Evolutionary conservation across 371 early-diverging fungal species (phyloP), one percentile per base, ranked within the genome.

Genomic region (Lichtheimia corymbifera): DNA sequence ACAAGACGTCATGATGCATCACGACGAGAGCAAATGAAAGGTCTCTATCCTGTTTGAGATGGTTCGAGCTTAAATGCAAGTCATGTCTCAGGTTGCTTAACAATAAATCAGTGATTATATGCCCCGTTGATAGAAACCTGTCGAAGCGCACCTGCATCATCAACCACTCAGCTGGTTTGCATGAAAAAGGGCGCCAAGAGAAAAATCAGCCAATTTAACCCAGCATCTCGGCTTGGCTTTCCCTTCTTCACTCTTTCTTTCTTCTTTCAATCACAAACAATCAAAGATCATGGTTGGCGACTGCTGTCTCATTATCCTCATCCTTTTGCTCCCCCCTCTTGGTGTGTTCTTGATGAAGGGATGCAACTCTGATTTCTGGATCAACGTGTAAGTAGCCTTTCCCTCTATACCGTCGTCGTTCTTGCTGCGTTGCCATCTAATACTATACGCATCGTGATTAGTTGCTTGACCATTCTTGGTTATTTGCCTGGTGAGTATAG

Each of bases 271-370:
- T 47, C 22, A 18, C 47, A 22, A 18, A 47, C 47, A 47, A 47
- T 18, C 35, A 35, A 6, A 35, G 0, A 61, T 2, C 20, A 74
- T 72, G 72, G 62, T 74, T 55, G 75, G 73, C 41, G 73, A 72
- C 41, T 79, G 79, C 55, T 76, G 76, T 62, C 68, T 79, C 59
- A 76, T 79, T 56, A 58, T 79, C n/a, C 70, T 76, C 50, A 76
- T 74, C 51, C 47, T 79, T 6, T 55, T 79, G 13, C 58, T 79
- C 2, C 79, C 79, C 44, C 79, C 79, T 41, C 68, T 79, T 41
- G 79, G 79, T 53, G 74, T 79, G 50, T 76, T 76, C 58, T 53
- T 79, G 6, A 79, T 79, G 74, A 65, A 62, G 28, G 79, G 79
- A 24, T 76, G 76, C 65, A 62, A 65, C 24, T 67, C 66, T 49